Percentiles rank a stretch among this genome's conserved stretches.
These are phyloP conservation scores for Geosiphon pyriformis DNA, from an alignment of 192 early-diverging fungal species.

Conservation along the genomic window DNA sequence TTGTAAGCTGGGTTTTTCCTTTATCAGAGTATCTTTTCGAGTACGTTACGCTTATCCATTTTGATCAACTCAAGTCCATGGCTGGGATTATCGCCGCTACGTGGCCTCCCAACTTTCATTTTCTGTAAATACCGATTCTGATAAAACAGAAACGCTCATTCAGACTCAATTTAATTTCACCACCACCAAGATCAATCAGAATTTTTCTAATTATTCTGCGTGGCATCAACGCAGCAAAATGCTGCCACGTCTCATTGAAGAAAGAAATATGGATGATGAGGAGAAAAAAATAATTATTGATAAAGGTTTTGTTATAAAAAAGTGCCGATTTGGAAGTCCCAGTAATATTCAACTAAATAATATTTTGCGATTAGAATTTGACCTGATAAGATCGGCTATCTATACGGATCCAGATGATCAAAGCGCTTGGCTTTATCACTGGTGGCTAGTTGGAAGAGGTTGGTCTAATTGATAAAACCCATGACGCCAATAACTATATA, in stretches of 20 bases:
- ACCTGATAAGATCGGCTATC: constrained; percentile 81
- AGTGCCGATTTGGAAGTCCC: too few relatives aligned
- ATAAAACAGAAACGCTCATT: constrained; percentile 35
- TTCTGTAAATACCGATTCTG: constrained; percentile 24
- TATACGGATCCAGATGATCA: constrained; percentile 98
- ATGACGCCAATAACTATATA: background rate
- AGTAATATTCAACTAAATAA: too few relatives aligned
- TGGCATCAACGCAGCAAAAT: constrained; percentile 95
- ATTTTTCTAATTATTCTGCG: constrained; percentile 97
- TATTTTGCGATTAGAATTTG: constrained; percentile 57
- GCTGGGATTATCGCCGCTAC: constrained; percentile 95
- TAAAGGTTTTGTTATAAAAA: constrained; percentile 20
- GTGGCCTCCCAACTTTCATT: constrained; percentile 53
- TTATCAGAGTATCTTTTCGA: background rate
- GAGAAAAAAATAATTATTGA: constrained; percentile 22
- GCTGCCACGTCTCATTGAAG: constrained; percentile 49
- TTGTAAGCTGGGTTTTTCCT: too few relatives aligned
- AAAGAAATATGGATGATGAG: constrained; percentile 38
- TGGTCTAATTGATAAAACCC: background rate
- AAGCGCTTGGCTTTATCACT: constrained; percentile 94
- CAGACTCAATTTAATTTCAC: constrained; percentile 83
- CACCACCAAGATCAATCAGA: constrained; percentile 80
- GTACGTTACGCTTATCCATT: background rate
- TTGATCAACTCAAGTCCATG: constrained; percentile 64
- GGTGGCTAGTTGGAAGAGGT: constrained; percentile 80